These are phyloP conservation scores for Sporothrix brunneoviolacea DNA, from an alignment of 2,329 filamentous ascomycete species.

Conservation along the genomic window DNA sequence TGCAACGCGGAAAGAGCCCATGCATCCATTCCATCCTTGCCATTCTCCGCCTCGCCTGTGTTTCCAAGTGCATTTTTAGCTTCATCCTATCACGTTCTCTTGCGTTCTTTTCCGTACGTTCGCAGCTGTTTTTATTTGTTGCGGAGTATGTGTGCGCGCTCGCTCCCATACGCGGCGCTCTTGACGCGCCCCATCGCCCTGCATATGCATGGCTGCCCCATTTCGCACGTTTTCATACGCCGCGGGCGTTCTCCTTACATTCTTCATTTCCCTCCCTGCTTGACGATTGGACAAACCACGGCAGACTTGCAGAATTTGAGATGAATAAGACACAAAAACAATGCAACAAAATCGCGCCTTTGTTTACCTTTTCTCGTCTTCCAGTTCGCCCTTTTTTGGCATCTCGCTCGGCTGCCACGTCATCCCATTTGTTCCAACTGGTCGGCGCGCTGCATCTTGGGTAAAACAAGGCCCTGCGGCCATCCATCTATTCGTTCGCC, in stretches of 20 bases:
- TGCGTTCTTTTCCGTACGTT: too few relatives aligned
- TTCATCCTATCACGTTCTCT: too few relatives aligned
- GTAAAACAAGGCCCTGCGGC: too few relatives aligned
- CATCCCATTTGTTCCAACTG: slow-evolving; percentile 4
- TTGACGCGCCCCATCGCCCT: background rate
- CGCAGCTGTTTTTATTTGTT: too few relatives aligned
- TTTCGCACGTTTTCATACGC: background rate
- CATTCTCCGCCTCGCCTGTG: too few relatives aligned
- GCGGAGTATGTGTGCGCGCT: too few relatives aligned
- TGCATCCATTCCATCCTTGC: too few relatives aligned
- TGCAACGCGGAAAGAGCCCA: too few relatives aligned
- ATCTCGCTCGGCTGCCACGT: slow-evolving; percentile 3
- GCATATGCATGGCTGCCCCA: slow-evolving; percentile 16
- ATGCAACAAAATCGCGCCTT: background rate
- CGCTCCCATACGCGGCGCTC: too few relatives aligned
- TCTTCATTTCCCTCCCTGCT: background rate
- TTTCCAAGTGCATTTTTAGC: too few relatives aligned
- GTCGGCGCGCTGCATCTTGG: background rate
- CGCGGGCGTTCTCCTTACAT: background rate
- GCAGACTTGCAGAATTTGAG: background rate
- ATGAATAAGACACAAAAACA: background rate
- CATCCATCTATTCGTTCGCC: too few relatives aligned
- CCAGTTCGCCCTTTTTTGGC: background rate
- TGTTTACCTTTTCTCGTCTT: slow-evolving; percentile 7
- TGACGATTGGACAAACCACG: background rate